phyloP scores from a whole-genome alignment of 345 rosid genomes.

The Hibiscus syriacus region DNA sequence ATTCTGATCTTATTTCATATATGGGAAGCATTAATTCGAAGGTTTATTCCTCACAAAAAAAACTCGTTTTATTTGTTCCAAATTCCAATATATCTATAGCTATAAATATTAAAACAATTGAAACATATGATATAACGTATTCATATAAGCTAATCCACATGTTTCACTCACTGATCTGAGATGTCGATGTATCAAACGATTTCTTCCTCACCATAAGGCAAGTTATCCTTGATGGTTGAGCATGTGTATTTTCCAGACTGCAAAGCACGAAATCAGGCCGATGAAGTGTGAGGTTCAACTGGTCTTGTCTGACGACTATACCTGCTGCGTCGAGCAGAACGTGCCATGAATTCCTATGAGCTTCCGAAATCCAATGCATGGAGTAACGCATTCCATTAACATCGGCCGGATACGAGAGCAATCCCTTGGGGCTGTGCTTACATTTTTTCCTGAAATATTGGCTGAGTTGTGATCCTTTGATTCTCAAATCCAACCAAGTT shows the following conservation, averaged over 20 bases:
- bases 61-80: constrained; percentile 6
- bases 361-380: constrained; percentile 74
- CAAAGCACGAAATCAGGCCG: constrained; percentile 35
- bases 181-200: constrained; percentile 28
- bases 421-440: constrained; percentile 47
- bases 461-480: constrained; percentile 60
- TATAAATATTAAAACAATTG: constrained; percentile 1
- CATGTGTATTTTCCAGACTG: constrained; percentile 27
- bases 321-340: constrained; percentile 49
- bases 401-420: constrained; percentile 43
- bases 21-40: not conserved
- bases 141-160: not conserved
- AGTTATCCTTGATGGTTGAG: constrained; percentile 32
- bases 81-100: constrained; percentile 2
- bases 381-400: constrained; percentile 39
- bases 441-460: constrained; percentile 64
- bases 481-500: constrained; percentile 60
- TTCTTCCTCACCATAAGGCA: constrained; percentile 41
- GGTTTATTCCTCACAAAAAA: not conserved
- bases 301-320: constrained; percentile 29
- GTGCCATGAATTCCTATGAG: constrained; percentile 66
- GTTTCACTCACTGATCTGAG: constrained; percentile 7
- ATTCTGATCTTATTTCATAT: not conserved
- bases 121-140: not conserved
- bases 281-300: constrained; percentile 42